phyloP scores from a whole-genome alignment of 495 filamentous ascomycete genomes.

The Tuber aestivum region DNA sequence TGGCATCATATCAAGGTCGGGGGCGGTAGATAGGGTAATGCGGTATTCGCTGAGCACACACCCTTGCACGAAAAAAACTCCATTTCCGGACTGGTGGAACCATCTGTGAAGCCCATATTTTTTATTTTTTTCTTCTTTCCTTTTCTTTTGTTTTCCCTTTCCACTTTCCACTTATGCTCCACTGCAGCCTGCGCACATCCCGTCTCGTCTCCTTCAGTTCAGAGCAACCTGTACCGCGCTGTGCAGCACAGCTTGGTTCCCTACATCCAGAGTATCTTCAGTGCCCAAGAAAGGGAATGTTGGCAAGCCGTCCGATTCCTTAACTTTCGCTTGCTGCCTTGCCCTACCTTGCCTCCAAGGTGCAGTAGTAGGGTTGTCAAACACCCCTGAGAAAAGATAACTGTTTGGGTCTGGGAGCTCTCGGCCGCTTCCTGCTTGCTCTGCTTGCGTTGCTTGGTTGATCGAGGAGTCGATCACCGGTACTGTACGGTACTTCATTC shows the following conservation, averaged over 20 bases:
- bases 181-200: background rate
- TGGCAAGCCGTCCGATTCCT: background rate
- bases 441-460: background rate
- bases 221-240: background rate
- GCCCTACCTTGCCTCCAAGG: background rate
- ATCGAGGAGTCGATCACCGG: background rate
- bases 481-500: background rate
- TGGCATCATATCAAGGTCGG: background rate
- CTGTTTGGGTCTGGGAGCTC: background rate
- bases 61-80: background rate
- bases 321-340: background rate
- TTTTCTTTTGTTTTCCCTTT: background rate
- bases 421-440: background rate
- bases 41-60: background rate
- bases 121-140: background rate
- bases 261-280: background rate
- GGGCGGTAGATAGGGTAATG: background rate
- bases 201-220: background rate
- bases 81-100: slow-evolving; percentile 2
- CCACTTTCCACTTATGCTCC: background rate
- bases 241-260: background rate
- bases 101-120: background rate
- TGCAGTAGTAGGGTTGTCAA: background rate
- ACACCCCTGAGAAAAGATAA: background rate
- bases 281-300: background rate